Conservation (phyloP, 352 stramenopile species). For the Lagenidium sp. region DNA sequence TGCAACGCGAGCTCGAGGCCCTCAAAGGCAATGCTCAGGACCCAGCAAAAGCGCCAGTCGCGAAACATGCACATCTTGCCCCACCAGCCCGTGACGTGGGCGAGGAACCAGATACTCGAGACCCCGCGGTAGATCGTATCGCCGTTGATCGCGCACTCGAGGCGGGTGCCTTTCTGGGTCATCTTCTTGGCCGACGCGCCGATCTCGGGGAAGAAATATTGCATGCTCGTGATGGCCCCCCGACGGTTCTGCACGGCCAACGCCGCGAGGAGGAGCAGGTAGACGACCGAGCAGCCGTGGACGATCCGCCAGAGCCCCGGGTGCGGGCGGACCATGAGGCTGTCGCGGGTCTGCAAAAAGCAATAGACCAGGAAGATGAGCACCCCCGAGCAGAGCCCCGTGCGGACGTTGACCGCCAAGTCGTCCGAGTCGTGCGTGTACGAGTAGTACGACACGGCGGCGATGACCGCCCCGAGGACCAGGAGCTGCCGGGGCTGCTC, state of each 20-base stretch:
- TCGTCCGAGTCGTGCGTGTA: conserved; percentile 77
- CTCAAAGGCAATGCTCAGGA: conserved; percentile 88
- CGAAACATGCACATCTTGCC: conserved; percentile 93
- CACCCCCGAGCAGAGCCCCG: conserved; percentile 44
- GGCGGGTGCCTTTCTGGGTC: conserved; percentile 7
- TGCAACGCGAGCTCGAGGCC: conserved; percentile 83
- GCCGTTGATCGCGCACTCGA: conserved; percentile 63
- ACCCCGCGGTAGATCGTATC: conserved; percentile 54
- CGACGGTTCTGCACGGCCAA: conserved; percentile 64
- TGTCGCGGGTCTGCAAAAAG: conserved; percentile 74
- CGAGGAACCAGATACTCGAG: conserved; percentile 80
- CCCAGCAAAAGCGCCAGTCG: conserved; percentile 90
- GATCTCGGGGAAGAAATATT: conserved; percentile 68
- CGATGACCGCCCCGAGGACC: conserved; percentile 49
- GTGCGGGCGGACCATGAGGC: conserved; percentile 69
- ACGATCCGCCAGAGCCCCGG: conserved; percentile 74
- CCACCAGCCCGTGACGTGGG: conserved; percentile 84
- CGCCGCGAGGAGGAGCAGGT: conserved; percentile 58
- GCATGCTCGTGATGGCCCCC: conserved; percentile 51
- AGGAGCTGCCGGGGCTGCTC: conserved; percentile 73
- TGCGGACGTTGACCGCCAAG: conserved; percentile 53
- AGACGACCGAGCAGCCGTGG: conserved; percentile 70
- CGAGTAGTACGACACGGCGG: conserved; percentile 69
- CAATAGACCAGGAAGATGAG: conserved; percentile 82
- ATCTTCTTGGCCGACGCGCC: conserved; percentile 33